Evolutionary conservation across 768 basidiomycete species (phyloP).

Genomic region (Ramaria sp.): DNA sequence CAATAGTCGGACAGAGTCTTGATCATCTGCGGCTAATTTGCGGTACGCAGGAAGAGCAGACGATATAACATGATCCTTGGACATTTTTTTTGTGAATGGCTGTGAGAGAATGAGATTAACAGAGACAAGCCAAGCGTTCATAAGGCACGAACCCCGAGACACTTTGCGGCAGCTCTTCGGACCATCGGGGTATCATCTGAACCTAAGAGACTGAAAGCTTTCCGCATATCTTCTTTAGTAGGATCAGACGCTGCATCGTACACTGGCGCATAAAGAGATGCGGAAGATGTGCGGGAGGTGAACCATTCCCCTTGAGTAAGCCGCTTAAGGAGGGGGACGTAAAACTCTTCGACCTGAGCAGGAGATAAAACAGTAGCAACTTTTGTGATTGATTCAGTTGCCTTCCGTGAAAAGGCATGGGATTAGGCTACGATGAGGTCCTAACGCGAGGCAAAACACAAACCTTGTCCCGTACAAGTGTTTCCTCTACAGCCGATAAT

Average conservation of each 20-base stretch:
- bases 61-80: slow-evolving; percentile 68
- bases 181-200: slow-evolving; percentile 99
- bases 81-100: slow-evolving; percentile 71
- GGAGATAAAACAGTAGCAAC: slow-evolving; percentile 69
- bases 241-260: slow-evolving; percentile 67
- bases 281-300: slow-evolving; percentile 92
- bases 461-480: slow-evolving; percentile 95
- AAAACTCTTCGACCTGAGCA: slow-evolving; percentile 75
- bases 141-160: slow-evolving; percentile 70
- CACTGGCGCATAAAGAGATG: slow-evolving; percentile 84
- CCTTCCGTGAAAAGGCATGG: slow-evolving; percentile 37
- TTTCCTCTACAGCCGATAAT: slow-evolving; percentile 94
- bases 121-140: not conserved
- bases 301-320: slow-evolving; percentile 96
- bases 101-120: slow-evolving; percentile 23
- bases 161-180: slow-evolving; percentile 88
- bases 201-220: slow-evolving; percentile 70
- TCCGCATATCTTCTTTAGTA: slow-evolving; percentile 81
- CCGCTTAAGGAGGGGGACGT: slow-evolving; percentile 83
- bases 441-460: slow-evolving; percentile 10
- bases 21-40: slow-evolving; percentile 89
- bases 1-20: slow-evolving; percentile 91
- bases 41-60: slow-evolving; percentile 91
- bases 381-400: slow-evolving; percentile 91
- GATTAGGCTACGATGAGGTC: slow-evolving; percentile 6